phyloP scores from a whole-genome alignment of 2,329 filamentous ascomycete species.

The Sporothrix luriei region DNA sequence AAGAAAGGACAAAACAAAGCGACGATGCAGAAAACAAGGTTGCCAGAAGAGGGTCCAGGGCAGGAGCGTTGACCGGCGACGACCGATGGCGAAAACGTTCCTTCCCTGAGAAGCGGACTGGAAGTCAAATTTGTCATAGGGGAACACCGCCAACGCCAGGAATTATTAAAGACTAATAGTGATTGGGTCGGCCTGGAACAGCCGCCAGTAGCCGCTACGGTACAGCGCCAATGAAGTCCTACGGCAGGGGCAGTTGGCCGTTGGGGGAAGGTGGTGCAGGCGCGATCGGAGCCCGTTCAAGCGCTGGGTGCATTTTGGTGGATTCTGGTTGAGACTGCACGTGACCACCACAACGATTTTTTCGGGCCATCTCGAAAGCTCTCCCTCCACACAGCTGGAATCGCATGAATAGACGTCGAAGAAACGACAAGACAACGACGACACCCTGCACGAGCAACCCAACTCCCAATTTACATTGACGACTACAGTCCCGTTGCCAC shows the following conservation, averaged over 20 bases:
- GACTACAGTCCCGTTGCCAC: background rate
- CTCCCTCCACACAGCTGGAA: slow-evolving; percentile 14
- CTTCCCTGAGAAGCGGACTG: background rate
- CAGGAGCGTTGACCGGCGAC: background rate
- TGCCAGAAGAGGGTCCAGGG: background rate
- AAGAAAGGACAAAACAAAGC: background rate
- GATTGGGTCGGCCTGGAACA: slow-evolving; percentile 22
- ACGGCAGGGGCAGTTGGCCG: background rate
- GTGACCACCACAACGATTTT: slow-evolving; percentile 7
- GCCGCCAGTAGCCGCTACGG: slow-evolving; percentile 26
- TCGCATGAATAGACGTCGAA: background rate
- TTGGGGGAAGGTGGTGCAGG: background rate
- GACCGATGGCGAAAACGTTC: slow-evolving; percentile 4
- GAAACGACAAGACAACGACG: background rate
- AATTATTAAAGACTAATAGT: slow-evolving; percentile 10
- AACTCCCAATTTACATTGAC: background rate
- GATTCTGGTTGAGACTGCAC: background rate
- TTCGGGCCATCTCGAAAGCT: background rate
- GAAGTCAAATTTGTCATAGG: slow-evolving; percentile 28
- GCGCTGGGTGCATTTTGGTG: background rate
- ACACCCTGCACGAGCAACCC: background rate
- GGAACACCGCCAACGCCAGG: background rate
- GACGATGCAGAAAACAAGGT: background rate
- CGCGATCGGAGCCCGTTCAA: background rate
- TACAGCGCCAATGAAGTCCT: slow-evolving; percentile 4